Evolutionary conservation across 495 filamentous ascomycete genomes (phyloP).

Genomic region (Lasiosphaeris hirsuta): DNA sequence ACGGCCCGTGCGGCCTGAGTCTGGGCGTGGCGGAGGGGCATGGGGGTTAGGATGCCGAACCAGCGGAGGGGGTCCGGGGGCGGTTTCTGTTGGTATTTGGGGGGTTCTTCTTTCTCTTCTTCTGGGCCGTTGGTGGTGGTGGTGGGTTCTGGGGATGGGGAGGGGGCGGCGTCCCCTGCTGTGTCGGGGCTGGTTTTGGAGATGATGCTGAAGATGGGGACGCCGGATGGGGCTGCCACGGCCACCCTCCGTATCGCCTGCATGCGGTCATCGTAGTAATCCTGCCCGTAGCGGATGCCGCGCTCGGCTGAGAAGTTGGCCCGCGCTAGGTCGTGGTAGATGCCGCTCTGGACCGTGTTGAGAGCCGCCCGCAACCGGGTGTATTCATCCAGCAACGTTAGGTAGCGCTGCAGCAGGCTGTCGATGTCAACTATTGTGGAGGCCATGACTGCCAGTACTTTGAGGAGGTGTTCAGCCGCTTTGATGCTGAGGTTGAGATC

Average conservation of each 20-base stretch:
- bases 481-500: not conserved
- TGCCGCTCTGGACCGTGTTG: constrained; percentile 50
- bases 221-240: constrained; percentile 3
- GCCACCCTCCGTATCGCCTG: constrained; percentile 49
- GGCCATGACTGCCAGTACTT: not conserved
- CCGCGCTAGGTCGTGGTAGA: constrained; percentile 57
- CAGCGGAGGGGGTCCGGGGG: constrained; percentile 58
- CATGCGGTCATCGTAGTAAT: constrained; percentile 72
- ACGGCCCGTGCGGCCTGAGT: constrained; percentile 40
- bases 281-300: constrained; percentile 58
- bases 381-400: constrained; percentile 68
- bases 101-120: constrained; percentile 1
- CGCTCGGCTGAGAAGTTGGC: constrained; percentile 68
- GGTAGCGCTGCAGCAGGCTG: constrained; percentile 63
- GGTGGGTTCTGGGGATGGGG: not conserved
- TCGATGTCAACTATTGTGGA: constrained; percentile 47
- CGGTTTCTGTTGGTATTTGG: not conserved
- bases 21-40: constrained; percentile 59
- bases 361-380: constrained; percentile 56
- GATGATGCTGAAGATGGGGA: too few species aligned
- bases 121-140: not conserved
- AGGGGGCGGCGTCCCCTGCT: not conserved
- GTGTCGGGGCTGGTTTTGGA: not conserved
- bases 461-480: not conserved
- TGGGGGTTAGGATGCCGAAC: constrained; percentile 67